Conservation (phyloP, 208 protist genomes). For the Leishmania braziliensis region DNA sequence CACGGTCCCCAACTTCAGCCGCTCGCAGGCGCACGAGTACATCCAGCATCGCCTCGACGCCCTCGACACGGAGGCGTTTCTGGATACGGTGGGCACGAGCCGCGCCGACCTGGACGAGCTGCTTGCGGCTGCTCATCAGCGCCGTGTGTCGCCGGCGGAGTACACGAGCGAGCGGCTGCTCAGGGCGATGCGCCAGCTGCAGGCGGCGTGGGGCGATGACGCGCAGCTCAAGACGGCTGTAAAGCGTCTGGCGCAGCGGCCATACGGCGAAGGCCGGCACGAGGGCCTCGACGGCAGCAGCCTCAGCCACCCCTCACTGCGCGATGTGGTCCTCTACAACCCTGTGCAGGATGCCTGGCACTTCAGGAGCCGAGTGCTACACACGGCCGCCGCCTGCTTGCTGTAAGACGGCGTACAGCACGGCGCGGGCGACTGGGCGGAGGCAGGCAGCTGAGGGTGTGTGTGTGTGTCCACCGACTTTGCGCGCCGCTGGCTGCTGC, state of each 20-base stretch:
- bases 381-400: too few relatives aligned
- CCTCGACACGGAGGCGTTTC: slow-evolving; percentile 63
- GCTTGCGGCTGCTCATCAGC: slow-evolving; percentile 73
- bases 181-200: slow-evolving; percentile 82
- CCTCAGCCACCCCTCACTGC: slow-evolving; percentile 54
- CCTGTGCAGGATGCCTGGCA: slow-evolving; percentile 83
- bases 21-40: slow-evolving; percentile 71
- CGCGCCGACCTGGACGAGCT: slow-evolving; percentile 88
- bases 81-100: slow-evolving; percentile 78
- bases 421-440: neutral
- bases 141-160: slow-evolving; percentile 56
- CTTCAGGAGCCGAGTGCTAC: slow-evolving; percentile 69
- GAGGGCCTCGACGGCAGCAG: slow-evolving; percentile 69
- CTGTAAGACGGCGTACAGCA: too few relatives aligned
- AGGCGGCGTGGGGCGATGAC: slow-evolving; percentile 61
- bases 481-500: too few relatives aligned
- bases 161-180: slow-evolving; percentile 83
- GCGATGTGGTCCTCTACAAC: slow-evolving; percentile 83
- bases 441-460: neutral
- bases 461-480: too few relatives aligned
- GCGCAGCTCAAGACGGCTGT: slow-evolving; percentile 48
- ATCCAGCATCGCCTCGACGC: slow-evolving; percentile 76
- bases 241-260: slow-evolving; percentile 62
- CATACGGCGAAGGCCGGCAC: slow-evolving; percentile 70
- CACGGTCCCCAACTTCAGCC: slow-evolving; percentile 76